Percentiles rank a stretch among this genome's conserved stretches.
phyloP scores from a whole-genome alignment of 441 rosid genomes.

The California macrophylla region DNA sequence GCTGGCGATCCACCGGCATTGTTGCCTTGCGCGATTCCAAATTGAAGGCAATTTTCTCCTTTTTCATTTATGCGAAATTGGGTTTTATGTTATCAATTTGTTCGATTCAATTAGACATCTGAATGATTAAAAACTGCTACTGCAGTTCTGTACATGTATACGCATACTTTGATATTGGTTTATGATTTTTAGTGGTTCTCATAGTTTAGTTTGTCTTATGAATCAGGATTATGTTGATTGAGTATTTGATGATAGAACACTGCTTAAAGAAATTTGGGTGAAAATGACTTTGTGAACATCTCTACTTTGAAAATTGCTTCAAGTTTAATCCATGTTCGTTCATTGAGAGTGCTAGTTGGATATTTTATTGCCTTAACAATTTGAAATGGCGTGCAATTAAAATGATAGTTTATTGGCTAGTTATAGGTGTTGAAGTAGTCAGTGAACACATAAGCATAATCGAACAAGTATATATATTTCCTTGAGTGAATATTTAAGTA shows the following conservation, averaged over 20 bases:
- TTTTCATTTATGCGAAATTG: not conserved
- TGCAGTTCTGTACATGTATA: too few relatives aligned
- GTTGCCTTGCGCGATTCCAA: slow-evolving; percentile 79
- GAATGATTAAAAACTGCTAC: too few relatives aligned
- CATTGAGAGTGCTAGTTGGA: not conserved
- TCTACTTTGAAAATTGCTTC: too few relatives aligned
- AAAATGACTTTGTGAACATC: too few relatives aligned
- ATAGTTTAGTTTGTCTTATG: not conserved
- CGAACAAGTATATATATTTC: not conserved
- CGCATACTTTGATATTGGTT: too few relatives aligned
- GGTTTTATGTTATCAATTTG: too few relatives aligned
- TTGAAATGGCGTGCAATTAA: not conserved
- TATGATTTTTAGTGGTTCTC: too few relatives aligned
- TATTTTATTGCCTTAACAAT: not conserved
- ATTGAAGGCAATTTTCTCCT: slow-evolving; percentile 49
- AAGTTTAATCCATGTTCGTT: not conserved
- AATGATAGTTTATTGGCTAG: not conserved
- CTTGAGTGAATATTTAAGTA: not conserved
- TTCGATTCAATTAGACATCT: too few relatives aligned
- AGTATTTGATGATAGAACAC: not conserved
- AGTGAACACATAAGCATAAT: not conserved
- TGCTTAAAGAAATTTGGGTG: too few relatives aligned
- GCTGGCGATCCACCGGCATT: slow-evolving; percentile 94
- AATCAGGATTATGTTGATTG: not conserved
- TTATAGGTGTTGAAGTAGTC: not conserved